These are phyloP conservation scores for Datisca glomerata DNA, from an alignment of 306 rosid genomes.

Conservation along the genomic window DNA sequence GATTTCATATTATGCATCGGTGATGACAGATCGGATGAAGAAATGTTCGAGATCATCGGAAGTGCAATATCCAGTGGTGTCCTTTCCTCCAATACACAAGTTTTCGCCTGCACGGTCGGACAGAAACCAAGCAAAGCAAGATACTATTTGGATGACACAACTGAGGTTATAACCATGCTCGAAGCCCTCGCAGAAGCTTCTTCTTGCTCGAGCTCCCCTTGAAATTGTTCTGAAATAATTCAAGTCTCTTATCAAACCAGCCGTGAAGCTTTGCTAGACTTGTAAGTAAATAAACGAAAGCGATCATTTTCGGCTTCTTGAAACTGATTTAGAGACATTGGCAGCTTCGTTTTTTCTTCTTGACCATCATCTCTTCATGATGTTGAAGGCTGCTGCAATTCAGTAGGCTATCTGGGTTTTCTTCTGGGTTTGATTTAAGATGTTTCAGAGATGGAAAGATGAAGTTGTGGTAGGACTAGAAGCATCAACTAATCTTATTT, in stretches of 20 bases:
- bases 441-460: no score
- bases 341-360: no score
- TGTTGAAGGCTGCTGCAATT: no score
- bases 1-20: constrained; percentile 57
- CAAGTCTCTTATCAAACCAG: constrained; percentile 10
- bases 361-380: no score
- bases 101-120: constrained; percentile 62
- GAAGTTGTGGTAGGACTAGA: no score
- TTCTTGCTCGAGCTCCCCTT: constrained; percentile 20
- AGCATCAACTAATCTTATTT: no score
- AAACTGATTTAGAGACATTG: no score
- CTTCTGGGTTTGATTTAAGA: no score
- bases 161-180: constrained; percentile 42
- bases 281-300: no score
- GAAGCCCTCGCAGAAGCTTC: constrained; percentile 46
- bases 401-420: no score
- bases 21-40: constrained; percentile 67
- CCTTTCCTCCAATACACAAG: constrained; percentile 26
- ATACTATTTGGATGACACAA: constrained; percentile 56
- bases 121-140: constrained; percentile 70
- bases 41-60: constrained; percentile 55
- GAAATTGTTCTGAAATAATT: constrained; percentile 1
- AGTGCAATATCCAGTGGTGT: constrained; percentile 21
- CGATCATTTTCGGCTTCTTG: constrained; percentile 9
- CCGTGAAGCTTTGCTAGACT: no score